phyloP scores from a whole-genome alignment of 768 basidiomycete genomes.

The Cubamyces lactineus region DNA sequence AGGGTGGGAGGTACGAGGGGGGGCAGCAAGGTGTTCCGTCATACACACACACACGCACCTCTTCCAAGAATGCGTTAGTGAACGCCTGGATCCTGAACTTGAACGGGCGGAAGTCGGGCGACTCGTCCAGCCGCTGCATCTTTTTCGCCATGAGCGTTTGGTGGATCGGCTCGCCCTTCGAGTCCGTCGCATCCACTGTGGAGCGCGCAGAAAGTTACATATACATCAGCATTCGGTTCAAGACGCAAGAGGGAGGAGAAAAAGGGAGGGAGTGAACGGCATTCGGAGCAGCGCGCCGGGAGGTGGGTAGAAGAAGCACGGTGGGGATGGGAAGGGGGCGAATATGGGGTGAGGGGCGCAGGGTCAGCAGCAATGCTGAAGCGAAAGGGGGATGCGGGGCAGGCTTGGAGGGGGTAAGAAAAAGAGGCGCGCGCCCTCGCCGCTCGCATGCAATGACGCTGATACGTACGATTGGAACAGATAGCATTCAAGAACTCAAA shows the following conservation, averaged over 20 bases:
- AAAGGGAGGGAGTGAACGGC: constrained; percentile 13
- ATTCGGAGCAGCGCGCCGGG: constrained; percentile 1
- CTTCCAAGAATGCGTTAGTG: constrained; percentile 93
- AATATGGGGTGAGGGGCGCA: neutral
- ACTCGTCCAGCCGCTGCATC: constrained; percentile 97
- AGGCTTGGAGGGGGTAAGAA: neutral
- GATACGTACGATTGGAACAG: constrained; percentile 85
- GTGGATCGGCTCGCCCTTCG: constrained; percentile 96
- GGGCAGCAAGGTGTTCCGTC: neutral
- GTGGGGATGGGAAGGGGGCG: neutral
- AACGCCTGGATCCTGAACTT: constrained; percentile 99
- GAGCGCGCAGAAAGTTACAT: constrained; percentile 23
- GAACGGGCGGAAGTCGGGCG: constrained; percentile 96
- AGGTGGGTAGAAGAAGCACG: neutral
- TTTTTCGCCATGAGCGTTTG: constrained; percentile 99
- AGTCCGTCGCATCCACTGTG: constrained; percentile 88
- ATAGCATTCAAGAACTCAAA: constrained; percentile 84
- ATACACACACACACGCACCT: constrained; percentile 50
- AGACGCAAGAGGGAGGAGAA: constrained; percentile 1
- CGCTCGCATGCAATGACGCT: constrained; percentile 10
- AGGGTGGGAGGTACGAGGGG: neutral
- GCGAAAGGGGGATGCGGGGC: neutral
- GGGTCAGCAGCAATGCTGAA: constrained; percentile 1
- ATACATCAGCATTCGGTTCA: constrained; percentile 18
- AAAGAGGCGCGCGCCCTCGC: constrained; percentile 2